Percentiles rank a stretch among this genome's conserved stretches.
These are phyloP conservation scores for Umbelopsis isabellina DNA, from an alignment of 192 early-diverging fungal species.

Conservation along the genomic window DNA sequence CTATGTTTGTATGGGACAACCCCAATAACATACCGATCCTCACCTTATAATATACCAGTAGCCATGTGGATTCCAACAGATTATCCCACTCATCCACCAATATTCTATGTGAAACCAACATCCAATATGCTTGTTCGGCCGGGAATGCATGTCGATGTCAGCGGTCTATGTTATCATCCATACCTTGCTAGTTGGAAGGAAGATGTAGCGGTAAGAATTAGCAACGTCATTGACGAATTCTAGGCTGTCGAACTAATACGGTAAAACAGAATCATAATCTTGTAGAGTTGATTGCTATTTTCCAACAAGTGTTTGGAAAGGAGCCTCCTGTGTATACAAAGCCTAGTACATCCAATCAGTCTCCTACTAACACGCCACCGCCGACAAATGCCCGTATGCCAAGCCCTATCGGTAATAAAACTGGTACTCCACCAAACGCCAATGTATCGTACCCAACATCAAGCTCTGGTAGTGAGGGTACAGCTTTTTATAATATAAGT, in stretches of 20 bases:
- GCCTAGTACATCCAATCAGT: constrained; percentile 43
- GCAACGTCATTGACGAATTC: not conserved
- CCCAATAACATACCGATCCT: constrained; percentile 80
- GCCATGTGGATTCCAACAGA: constrained; percentile 83
- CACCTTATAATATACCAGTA: constrained; percentile 91
- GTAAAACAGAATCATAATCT: constrained; percentile 47
- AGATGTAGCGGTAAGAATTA: constrained; percentile 31
- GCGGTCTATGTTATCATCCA: constrained; percentile 82
- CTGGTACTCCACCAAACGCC: constrained; percentile 17
- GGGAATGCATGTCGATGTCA: constrained; percentile 82
- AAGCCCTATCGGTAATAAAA: constrained; percentile 15
- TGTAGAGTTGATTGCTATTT: constrained; percentile 58
- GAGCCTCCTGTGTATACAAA: constrained; percentile 82
- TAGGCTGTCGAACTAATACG: not conserved
- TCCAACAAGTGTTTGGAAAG: constrained; percentile 71
- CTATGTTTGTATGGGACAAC: constrained; percentile 88
- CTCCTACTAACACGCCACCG: constrained; percentile 38
- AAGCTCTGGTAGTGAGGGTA: constrained; percentile 2
- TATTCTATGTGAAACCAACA: constrained; percentile 88
- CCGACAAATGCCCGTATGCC: constrained; percentile 16
- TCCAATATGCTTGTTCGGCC: constrained; percentile 82
- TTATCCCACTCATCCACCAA: constrained; percentile 81
- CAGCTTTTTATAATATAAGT: constrained; percentile 26
- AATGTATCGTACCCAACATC: constrained; percentile 23
- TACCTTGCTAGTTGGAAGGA: constrained; percentile 79